phyloP scores from a whole-genome alignment of 2,329 filamentous ascomycete genomes.

The Colletotrichum australisinense region DNA sequence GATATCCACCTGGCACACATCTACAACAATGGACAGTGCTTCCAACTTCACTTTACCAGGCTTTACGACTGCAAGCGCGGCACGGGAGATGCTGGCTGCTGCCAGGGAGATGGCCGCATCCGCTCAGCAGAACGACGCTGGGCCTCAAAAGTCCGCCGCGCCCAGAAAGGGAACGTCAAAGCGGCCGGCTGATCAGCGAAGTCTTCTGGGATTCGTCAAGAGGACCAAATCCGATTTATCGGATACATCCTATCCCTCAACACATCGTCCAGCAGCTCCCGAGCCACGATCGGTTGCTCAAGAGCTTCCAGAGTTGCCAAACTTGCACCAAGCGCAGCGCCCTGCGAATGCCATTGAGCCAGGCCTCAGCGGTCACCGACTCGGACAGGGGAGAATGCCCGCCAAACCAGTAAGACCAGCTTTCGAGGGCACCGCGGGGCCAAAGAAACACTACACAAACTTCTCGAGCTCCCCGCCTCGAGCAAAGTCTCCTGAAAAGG shows the following conservation, averaged over 20 bases:
- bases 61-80: slow-evolving; percentile 71
- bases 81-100: slow-evolving; percentile 55
- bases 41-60: slow-evolving; percentile 69
- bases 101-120: slow-evolving; percentile 38
- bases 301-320: slow-evolving; percentile 31
- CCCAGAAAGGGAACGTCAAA: slow-evolving; percentile 43
- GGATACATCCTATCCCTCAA: not conserved
- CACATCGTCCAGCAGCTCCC: slow-evolving; percentile 29
- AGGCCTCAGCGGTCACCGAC: slow-evolving; percentile 51
- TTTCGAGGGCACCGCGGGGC: slow-evolving; percentile 40
- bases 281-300: slow-evolving; percentile 13
- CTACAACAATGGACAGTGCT: slow-evolving; percentile 72
- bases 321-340: slow-evolving; percentile 30
- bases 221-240: slow-evolving; percentile 32
- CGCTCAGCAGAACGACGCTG: slow-evolving; percentile 33
- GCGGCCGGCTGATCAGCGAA: slow-evolving; percentile 53
- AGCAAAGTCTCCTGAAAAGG: slow-evolving; percentile 38
- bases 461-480: slow-evolving; percentile 68
- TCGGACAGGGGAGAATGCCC: slow-evolving; percentile 50
- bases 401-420: slow-evolving; percentile 46
- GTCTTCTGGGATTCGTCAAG: slow-evolving; percentile 54
- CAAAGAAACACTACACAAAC: slow-evolving; percentile 62
- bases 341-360: slow-evolving; percentile 43
- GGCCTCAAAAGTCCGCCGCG: slow-evolving; percentile 34
- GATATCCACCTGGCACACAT: slow-evolving; percentile 24